A percentile compares a stretch with the other conserved stretches of the same genome.
phyloP scores from a whole-genome alignment of 2,329 filamentous ascomycete species.

The Trichophaea hybrida region DNA sequence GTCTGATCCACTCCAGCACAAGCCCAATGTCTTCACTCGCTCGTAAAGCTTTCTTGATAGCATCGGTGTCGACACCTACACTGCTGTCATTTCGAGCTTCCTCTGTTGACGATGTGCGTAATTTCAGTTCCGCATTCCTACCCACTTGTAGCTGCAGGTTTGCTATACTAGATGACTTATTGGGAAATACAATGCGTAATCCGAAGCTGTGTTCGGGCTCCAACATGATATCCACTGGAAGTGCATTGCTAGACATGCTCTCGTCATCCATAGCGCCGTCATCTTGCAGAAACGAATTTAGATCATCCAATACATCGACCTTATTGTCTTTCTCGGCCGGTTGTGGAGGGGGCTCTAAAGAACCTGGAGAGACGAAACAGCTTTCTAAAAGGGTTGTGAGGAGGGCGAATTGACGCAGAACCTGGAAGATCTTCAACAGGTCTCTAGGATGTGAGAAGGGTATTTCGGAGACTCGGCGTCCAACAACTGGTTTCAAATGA shows the following conservation, averaged over 20 bases:
- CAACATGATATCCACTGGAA: conserved; percentile 17
- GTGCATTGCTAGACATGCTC: conserved; percentile 6
- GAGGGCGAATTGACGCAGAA: conserved; percentile 60
- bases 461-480: conserved; percentile 49
- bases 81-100: not conserved
- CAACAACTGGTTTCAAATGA: conserved; percentile 54
- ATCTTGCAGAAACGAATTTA: not conserved
- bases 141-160: conserved; percentile 10
- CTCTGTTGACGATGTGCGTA: not conserved
- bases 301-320: conserved; percentile 3
- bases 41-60: conserved; percentile 9
- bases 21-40: conserved; percentile 16
- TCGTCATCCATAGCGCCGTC: not conserved
- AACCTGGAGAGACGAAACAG: conserved; percentile 36
- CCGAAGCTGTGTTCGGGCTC: conserved; percentile 20
- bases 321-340: not conserved
- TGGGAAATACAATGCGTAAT: conserved; percentile 19
- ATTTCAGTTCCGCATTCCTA: conserved; percentile 17
- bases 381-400: conserved; percentile 49
- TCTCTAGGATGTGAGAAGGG: conserved; percentile 68
- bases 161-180: not conserved
- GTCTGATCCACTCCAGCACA: conserved; percentile 14
- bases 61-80: not conserved
- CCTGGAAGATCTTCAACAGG: conserved; percentile 51
- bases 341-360: not conserved